These are phyloP conservation scores for Colletotrichum zoysiae DNA, from an alignment of 2,329 filamentous ascomycete genomes.

Conservation along the genomic window DNA sequence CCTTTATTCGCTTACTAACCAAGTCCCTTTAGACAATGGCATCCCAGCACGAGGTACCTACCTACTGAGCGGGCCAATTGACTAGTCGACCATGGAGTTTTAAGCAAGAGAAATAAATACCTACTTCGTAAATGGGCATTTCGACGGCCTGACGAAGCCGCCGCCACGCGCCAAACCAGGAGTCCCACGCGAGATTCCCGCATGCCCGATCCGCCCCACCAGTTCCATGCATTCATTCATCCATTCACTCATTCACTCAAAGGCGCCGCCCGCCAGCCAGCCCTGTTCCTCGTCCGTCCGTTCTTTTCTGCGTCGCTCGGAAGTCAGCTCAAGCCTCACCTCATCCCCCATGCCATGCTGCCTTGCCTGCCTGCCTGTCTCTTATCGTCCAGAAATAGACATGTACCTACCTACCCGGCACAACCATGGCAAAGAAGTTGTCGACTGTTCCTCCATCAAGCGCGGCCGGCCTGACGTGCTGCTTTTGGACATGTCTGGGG, in stretches of 20 bases:
- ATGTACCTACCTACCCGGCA: background rate
- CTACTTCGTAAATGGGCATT: background rate
- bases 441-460: background rate
- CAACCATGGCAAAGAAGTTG: background rate
- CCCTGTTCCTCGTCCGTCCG: background rate
- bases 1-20: conserved; percentile 1
- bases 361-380: background rate
- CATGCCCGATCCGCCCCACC: background rate
- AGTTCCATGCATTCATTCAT: background rate
- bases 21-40: background rate
- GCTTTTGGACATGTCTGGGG: background rate
- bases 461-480: background rate
- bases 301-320: background rate
- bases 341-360: too few species aligned
- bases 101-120: background rate
- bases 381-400: background rate
- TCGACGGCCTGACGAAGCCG: conserved; percentile 18
- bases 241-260: background rate
- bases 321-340: background rate
- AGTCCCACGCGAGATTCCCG: conserved; percentile 9
- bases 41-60: background rate
- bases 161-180: conserved; percentile 24
- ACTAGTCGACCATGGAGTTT: background rate
- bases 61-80: background rate
- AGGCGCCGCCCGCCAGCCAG: background rate